These are phyloP conservation scores for Hanseniaspora pseudoguilliermondii DNA, from an alignment of 805 yeast genomes.

Conservation along the genomic window DNA sequence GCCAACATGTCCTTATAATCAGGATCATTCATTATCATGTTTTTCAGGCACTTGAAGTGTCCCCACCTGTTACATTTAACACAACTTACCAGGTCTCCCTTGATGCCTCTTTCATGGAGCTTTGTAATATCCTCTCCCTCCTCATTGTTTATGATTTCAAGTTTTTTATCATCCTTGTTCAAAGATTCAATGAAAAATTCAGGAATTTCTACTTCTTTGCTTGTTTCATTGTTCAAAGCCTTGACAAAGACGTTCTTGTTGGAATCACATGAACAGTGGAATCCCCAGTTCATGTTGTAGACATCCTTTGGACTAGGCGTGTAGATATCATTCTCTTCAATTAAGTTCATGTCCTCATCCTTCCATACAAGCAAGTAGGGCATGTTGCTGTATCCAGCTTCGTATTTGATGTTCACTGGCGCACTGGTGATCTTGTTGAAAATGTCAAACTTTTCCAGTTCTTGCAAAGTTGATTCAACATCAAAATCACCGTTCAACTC, in stretches of 20 bases:
- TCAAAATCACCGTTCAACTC: background rate
- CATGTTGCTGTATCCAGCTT: constrained; percentile 18
- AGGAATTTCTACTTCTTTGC: background rate
- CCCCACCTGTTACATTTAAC: constrained; percentile 26
- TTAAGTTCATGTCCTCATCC: constrained; percentile 19
- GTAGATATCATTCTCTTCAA: constrained; percentile 18
- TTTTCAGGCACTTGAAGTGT: background rate
- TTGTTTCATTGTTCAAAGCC: constrained; percentile 1
- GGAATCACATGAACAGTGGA: constrained; percentile 22
- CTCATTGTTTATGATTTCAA: background rate
- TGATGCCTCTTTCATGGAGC: background rate
- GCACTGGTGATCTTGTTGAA: background rate
- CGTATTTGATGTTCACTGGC: background rate
- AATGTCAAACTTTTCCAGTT: background rate
- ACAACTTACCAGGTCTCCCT: constrained; percentile 23
- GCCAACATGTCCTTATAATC: constrained; percentile 8
- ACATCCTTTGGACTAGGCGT: constrained; percentile 15
- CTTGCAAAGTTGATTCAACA: background rate
- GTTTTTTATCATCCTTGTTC: background rate
- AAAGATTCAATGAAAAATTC: background rate
- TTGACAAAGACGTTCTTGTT: constrained; percentile 3
- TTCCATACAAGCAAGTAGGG: constrained; percentile 23
- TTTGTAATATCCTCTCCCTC: background rate
- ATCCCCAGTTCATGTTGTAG: constrained; percentile 23
- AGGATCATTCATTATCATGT: constrained; percentile 10